Evolutionary conservation across 495 filamentous ascomycete species (phyloP).

Genomic region (Paragyromitra xinjiangensis): DNA sequence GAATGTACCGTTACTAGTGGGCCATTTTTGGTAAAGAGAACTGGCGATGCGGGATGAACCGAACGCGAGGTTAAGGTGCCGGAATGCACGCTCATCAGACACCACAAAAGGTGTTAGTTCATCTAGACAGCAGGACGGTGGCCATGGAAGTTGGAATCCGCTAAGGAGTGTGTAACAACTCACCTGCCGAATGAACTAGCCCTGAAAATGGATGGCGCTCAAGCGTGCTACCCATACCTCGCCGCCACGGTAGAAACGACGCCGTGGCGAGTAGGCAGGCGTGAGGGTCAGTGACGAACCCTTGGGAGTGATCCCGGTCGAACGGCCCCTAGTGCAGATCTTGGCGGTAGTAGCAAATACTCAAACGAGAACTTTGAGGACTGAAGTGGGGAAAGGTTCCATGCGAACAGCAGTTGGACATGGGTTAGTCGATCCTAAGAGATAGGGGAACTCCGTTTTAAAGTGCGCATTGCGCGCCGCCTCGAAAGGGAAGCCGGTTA

Average conservation of each 20-base stretch:
- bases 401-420: slow-evolving; percentile 75
- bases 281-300: slow-evolving; percentile 65
- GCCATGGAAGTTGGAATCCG: slow-evolving; percentile 68
- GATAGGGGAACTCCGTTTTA: slow-evolving; percentile 73
- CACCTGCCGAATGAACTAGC: too few species aligned
- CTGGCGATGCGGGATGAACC: slow-evolving; percentile 74
- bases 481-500: slow-evolving; percentile 76
- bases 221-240: too few species aligned
- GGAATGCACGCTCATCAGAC: slow-evolving; percentile 75
- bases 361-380: slow-evolving; percentile 78
- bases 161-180: too few species aligned
- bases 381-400: slow-evolving; percentile 77
- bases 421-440: slow-evolving; percentile 74
- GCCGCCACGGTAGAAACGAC: slow-evolving; percentile 69
- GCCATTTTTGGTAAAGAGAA: slow-evolving; percentile 78
- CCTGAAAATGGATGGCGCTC: too few species aligned
- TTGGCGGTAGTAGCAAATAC: slow-evolving; percentile 80
- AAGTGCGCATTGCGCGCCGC: slow-evolving; percentile 68
- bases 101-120: slow-evolving; percentile 68
- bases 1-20: slow-evolving; percentile 71
- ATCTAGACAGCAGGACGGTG: slow-evolving; percentile 63
- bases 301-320: slow-evolving; percentile 72
- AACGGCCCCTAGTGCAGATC: slow-evolving; percentile 76
- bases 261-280: slow-evolving; percentile 61
- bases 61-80: slow-evolving; percentile 76